Evolutionary conservation across 768 basidiomycete genomes (phyloP).

Genomic region (Saitozyma sp.): DNA sequence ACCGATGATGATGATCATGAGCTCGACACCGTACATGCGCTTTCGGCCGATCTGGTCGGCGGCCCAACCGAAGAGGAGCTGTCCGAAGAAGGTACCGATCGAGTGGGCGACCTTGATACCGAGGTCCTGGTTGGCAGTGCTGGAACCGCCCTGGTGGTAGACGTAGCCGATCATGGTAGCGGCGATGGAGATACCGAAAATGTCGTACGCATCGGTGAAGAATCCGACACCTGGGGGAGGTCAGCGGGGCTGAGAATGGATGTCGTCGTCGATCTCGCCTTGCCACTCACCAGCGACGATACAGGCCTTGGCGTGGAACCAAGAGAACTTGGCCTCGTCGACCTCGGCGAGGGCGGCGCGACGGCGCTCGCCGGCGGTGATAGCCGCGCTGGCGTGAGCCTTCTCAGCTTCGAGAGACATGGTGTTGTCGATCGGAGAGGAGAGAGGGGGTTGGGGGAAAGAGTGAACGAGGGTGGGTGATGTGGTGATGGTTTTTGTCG

Average conservation of each 20-base stretch:
- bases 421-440: slow-evolving; percentile 2
- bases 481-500: slow-evolving; percentile 3
- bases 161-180: slow-evolving; percentile 80
- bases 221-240: slow-evolving; percentile 82
- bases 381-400: slow-evolving; percentile 7
- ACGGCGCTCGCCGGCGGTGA: slow-evolving; percentile 61
- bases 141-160: slow-evolving; percentile 58
- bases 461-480: neutral
- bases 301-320: slow-evolving; percentile 74
- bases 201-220: slow-evolving; percentile 68
- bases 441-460: slow-evolving; percentile 2
- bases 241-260: slow-evolving; percentile 77
- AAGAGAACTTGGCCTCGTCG: slow-evolving; percentile 82
- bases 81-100: slow-evolving; percentile 52
- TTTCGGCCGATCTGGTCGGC: slow-evolving; percentile 53
- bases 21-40: slow-evolving; percentile 57
- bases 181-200: slow-evolving; percentile 87
- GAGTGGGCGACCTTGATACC: slow-evolving; percentile 53
- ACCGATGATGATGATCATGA: slow-evolving; percentile 52
- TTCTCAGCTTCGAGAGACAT: slow-evolving; percentile 8
- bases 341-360: slow-evolving; percentile 79
- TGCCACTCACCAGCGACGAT: slow-evolving; percentile 49
- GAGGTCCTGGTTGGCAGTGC: slow-evolving; percentile 62
- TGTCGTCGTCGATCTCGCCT: slow-evolving; percentile 60
- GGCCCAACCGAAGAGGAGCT: slow-evolving; percentile 51